Base-by-base conservation (phyloP, 371 early-diverging fungal genomes). In the Mucor lusitanicus region DNA sequence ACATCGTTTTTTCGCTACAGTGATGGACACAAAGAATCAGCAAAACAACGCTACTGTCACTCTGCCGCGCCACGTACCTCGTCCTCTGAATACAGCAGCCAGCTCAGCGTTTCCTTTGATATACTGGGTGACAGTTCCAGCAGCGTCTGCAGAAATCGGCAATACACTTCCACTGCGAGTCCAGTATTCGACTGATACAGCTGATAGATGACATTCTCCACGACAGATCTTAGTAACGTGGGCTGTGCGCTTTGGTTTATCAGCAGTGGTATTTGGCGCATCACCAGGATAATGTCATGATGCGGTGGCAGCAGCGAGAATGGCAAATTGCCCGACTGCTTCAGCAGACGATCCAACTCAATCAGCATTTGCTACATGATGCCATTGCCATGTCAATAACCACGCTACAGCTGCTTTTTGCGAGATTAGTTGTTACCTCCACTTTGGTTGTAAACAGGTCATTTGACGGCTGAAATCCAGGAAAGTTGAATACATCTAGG, bases 81-180 rank as follows among this genome's bases (percentile, higher is more conserved):
- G 69, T 97, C 97, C 40, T 95, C 94, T 0, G 94, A 85, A 80
- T 94, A 96, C 21, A 95, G 80, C 21, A 98, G 78, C 98, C 97
- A 98, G 32, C 85, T 79, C 13, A 85, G 83, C 35, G 96, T 89
- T 72, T 98, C 97, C 75, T 91, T 91, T 13, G 86, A 86, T 3
- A 93, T 90, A 21, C 85, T 85, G 56, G 81, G 81, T 1, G 95
- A 95, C 40, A 88, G 64, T 56, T 94, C 93, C 71, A 93, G 92
- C 39, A 97, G 79, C 5, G 89, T 85, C 61, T 91, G 91, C 53
- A 99, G 79, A 11, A 98, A 79, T 17, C 88, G 77, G 8, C 93
- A 87, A 69, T 94, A 97, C 21, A 93, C 85, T 63, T 95, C 95
- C 12, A 94, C 85, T 7, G 91, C 84, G 28, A 96, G 83, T 0